Conservation (phyloP, 805 yeast species). For the Kluyveromyces nonfermentans region DNA sequence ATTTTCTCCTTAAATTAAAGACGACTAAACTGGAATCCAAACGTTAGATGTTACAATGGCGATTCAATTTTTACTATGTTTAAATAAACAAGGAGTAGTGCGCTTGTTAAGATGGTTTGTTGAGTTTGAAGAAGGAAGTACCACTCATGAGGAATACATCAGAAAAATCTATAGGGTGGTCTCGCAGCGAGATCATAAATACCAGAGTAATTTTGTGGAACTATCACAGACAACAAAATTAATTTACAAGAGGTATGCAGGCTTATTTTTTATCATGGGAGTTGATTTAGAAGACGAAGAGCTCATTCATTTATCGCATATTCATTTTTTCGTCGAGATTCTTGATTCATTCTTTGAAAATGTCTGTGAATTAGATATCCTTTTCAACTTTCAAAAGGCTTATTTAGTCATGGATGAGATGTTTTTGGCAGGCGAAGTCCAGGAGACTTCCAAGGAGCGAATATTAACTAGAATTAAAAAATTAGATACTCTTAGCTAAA, state of each 20-base stretch:
- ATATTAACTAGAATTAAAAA: slow-evolving; percentile 56
- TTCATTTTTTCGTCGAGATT: slow-evolving; percentile 83
- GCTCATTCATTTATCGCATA: slow-evolving; percentile 68
- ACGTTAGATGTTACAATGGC: slow-evolving; percentile 39
- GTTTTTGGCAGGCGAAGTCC: slow-evolving; percentile 83
- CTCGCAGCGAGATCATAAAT: slow-evolving; percentile 73
- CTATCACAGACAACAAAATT: slow-evolving; percentile 52
- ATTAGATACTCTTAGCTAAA: slow-evolving; percentile 48
- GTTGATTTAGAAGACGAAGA: slow-evolving; percentile 77
- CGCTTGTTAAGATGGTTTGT: slow-evolving; percentile 75
- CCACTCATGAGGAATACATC: slow-evolving; percentile 26
- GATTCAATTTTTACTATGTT: slow-evolving; percentile 68
- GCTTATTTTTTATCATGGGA: slow-evolving; percentile 78
- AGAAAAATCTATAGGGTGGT: slow-evolving; percentile 64
- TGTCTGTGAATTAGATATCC: slow-evolving; percentile 89
- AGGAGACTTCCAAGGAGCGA: slow-evolving; percentile 67
- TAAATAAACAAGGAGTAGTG: slow-evolving; percentile 90
- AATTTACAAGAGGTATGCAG: slow-evolving; percentile 86
- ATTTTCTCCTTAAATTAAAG: not conserved
- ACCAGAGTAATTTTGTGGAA: slow-evolving; percentile 76
- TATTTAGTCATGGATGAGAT: slow-evolving; percentile 80
- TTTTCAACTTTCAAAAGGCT: slow-evolving; percentile 82
- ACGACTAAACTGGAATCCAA: not conserved
- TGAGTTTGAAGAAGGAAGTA: slow-evolving; percentile 14
- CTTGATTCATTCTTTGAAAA: slow-evolving; percentile 78